Evolutionary conservation across 805 yeast genomes (phyloP).

Genomic region (Metschnikowia chrysomelidarum): DNA sequence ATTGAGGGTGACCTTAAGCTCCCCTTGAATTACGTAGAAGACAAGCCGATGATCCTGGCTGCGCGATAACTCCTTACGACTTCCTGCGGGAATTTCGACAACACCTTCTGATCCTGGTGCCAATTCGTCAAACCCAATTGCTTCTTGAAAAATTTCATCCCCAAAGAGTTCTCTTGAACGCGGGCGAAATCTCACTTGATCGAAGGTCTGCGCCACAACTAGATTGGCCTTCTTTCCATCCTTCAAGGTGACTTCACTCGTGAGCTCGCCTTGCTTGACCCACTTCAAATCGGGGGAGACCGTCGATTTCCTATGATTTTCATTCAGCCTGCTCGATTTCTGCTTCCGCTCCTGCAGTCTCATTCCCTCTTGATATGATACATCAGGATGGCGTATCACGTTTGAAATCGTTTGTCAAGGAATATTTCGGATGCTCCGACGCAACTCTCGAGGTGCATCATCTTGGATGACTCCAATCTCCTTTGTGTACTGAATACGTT

Average conservation of each 20-base stretch:
- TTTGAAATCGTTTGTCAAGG: conserved; percentile 57
- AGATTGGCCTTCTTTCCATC: too few species aligned
- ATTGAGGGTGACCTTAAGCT: conserved; percentile 63
- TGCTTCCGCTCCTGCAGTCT: too few species aligned
- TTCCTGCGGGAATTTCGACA: conserved; percentile 63
- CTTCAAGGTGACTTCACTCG: too few species aligned
- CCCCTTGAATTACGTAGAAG: conserved; percentile 73
- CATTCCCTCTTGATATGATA: too few species aligned
- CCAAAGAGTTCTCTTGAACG: too few species aligned
- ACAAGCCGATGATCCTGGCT: conserved; percentile 68
- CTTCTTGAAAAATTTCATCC: conserved; percentile 53
- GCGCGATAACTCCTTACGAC: conserved; percentile 56
- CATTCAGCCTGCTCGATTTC: too few species aligned
- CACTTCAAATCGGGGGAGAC: too few species aligned
- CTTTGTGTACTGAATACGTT: conserved; percentile 57
- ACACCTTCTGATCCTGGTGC: conserved; percentile 56
- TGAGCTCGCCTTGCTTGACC: too few species aligned
- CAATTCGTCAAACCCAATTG: conserved; percentile 65
- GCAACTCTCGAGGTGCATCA: conserved; percentile 45
- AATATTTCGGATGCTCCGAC: conserved; percentile 36
- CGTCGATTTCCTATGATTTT: too few species aligned
- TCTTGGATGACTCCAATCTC: conserved; percentile 35
- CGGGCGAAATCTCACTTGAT: too few species aligned
- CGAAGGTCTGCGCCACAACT: too few species aligned
- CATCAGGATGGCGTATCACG: conserved; percentile 51